Conservation (phyloP, 257 asterid species). For the Solanum peruvianum region DNA sequence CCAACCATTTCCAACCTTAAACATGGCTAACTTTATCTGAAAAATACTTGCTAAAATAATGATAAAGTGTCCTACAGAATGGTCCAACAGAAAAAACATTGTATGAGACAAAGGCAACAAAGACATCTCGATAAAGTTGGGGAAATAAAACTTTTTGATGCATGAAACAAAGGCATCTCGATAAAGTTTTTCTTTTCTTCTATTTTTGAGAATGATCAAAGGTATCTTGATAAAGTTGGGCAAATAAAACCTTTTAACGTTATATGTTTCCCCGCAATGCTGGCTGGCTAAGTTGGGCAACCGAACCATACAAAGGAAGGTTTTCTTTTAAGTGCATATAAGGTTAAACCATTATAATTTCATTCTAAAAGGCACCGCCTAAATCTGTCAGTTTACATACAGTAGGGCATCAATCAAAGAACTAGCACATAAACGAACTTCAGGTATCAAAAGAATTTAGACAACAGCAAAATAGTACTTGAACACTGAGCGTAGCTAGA, state of each 20-base stretch:
- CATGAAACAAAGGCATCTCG: neutral
- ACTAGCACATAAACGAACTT: neutral
- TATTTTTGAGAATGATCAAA: neutral
- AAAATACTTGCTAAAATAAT: neutral
- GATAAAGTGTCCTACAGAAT: neutral
- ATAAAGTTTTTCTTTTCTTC: neutral
- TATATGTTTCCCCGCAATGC: neutral
- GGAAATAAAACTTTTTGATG: neutral
- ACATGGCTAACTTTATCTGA: neutral
- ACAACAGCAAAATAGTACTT: constrained; percentile 35
- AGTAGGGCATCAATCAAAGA: neutral
- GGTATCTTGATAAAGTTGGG: neutral
- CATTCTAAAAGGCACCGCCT: neutral
- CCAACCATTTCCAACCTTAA: neutral
- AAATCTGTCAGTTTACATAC: neutral
- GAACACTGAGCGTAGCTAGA: constrained; percentile 79
- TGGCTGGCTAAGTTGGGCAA: neutral
- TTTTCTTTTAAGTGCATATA: neutral
- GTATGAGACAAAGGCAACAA: neutral
- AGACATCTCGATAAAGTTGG: neutral
- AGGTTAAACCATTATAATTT: neutral
- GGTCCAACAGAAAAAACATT: neutral
- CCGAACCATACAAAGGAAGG: neutral
- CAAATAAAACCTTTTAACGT: neutral
- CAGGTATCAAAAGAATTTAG: neutral